Percentiles rank a stretch among this genome's conserved stretches.
phyloP scores from a whole-genome alignment of 441 rosid genomes.

The Dalechampia spathulata region DNA sequence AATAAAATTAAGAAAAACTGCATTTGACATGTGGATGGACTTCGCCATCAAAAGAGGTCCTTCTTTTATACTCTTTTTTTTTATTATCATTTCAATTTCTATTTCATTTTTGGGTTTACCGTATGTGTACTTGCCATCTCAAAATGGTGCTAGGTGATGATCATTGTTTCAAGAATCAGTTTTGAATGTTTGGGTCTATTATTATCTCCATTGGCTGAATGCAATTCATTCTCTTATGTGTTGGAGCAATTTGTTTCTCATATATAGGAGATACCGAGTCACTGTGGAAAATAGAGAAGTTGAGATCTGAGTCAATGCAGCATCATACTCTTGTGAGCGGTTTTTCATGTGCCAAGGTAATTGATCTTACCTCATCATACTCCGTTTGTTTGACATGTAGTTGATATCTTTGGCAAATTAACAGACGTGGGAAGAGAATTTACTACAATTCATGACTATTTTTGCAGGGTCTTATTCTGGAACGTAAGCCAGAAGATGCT shows the following conservation, averaged over 20 bases:
- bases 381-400: slow-evolving; percentile 5
- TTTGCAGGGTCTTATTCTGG: slow-evolving; percentile 67
- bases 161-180: background rate
- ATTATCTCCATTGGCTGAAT: background rate
- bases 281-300: slow-evolving; percentile 63
- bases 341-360: slow-evolving; percentile 84
- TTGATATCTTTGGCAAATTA: background rate
- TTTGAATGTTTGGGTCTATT: too few relatives aligned
- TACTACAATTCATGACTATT: slow-evolving; percentile 2
- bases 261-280: slow-evolving; percentile 58
- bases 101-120: slow-evolving; percentile 9
- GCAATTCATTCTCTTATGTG: background rate
- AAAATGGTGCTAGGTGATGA: background rate
- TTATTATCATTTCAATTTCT: background rate
- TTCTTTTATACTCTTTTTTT: slow-evolving; percentile 1
- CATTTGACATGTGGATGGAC: slow-evolving; percentile 85
- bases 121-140: slow-evolving; percentile 1
- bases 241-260: slow-evolving; percentile 2
- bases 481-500: slow-evolving; percentile 64
- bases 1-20: slow-evolving; percentile 52
- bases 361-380: slow-evolving; percentile 4
- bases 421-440: background rate
- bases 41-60: slow-evolving; percentile 71
- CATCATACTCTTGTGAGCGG: slow-evolving; percentile 54
- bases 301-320: slow-evolving; percentile 57